Conservation (phyloP, 805 yeast genomes). For the Grigorovia yakushimaensis region DNA sequence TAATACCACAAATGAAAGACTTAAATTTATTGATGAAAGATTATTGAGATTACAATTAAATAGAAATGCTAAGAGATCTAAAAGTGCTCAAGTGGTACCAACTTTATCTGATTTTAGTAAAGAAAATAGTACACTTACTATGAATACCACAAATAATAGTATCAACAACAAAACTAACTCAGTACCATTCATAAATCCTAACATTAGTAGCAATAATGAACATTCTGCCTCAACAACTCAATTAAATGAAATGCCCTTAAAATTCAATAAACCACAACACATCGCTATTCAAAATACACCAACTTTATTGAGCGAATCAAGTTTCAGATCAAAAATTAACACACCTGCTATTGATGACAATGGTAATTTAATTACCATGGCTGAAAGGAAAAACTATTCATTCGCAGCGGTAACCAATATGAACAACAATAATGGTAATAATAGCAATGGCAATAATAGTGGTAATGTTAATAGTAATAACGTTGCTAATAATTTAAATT, state of each 20-base stretch:
- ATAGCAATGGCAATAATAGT: neutral
- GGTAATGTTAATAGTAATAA: neutral
- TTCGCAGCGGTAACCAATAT: neutral
- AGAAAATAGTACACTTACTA: neutral
- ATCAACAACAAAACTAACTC: neutral
- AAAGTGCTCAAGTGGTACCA: neutral
- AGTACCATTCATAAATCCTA: neutral
- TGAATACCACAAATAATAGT: neutral
- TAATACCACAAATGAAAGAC: slow-evolving; percentile 40
- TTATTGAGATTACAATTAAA: slow-evolving; percentile 17
- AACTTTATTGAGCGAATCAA: slow-evolving; percentile 3
- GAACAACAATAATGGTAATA: too few relatives aligned
- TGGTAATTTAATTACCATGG: slow-evolving; percentile 28
- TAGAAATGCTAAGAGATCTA: slow-evolving; percentile 3
- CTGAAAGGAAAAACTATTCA: slow-evolving; percentile 15
- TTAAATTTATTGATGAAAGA: slow-evolving; percentile 35
- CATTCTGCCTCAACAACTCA: neutral
- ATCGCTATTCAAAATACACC: slow-evolving; percentile 17
- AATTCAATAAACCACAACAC: slow-evolving; percentile 18
- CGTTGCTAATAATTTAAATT: too few relatives aligned
- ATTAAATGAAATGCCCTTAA: slow-evolving; percentile 2
- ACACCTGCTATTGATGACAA: slow-evolving; percentile 32
- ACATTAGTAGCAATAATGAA: neutral
- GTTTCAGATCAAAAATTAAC: slow-evolving; percentile 17
- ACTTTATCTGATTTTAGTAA: neutral